Evolutionary conservation across 257 asterid genomes (phyloP), one percentile per base, ranked within the genome.

Genomic region (Solanum lignicaule): DNA sequence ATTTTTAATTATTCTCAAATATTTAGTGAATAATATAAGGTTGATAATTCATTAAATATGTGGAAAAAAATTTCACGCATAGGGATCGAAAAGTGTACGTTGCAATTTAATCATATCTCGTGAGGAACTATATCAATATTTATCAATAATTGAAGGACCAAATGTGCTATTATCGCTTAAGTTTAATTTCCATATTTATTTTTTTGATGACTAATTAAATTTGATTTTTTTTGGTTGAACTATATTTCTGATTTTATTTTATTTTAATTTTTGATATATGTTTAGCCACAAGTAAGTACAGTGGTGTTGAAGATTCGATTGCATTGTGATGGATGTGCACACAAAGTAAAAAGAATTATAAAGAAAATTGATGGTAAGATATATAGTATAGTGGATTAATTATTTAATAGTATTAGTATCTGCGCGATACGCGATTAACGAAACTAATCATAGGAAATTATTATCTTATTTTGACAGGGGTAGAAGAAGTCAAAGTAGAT

Each of bases 281-380:
- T 90, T 87, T 90, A 95, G 97, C 92, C 92, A 48, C 93, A 86
- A 83, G 90, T 88, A 83, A 92, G 88, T 62, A 91, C 95, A 10
- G 97, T 94, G 89, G 91, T 90, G 74, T 89, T 96, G 93, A 95
- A 94, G 92, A 94, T 94, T 88, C 92, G 84, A 66, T 91, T 96
- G 62, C 99, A 96, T 91, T 96, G 99, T 75, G 98, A 96, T 84
- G 99, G 97, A 81, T 96, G 99, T 84, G 98, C 98, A 7, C 91
- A 91, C 52, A 96, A 96, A 89, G 95, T 96, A 65, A 94, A 91
- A 91, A 86, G 97, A 85, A 88, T 92, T 73, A 92, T 96, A 86
- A 94, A 93, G 90, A 91, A 95, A n/a, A 32, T 92, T 62, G 94
- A 93, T 85, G 98, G 98, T 95, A 72, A 88, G 94, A 89, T 84